Base-by-base conservation (phyloP, 2,329 filamentous ascomycete genomes). In the Graphium sp. region DNA sequence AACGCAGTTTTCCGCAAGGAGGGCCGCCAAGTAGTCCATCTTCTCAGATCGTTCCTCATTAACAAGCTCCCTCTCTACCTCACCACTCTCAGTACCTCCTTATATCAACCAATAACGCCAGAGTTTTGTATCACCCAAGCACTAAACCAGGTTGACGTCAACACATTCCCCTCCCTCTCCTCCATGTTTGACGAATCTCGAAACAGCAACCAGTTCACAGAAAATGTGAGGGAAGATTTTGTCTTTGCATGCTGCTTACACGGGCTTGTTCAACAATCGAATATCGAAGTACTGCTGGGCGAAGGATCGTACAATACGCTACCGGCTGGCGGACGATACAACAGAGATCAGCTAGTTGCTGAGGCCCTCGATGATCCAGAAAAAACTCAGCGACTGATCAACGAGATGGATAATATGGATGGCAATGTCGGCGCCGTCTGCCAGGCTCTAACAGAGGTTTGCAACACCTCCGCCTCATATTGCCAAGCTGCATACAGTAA, bases 191-290 rank as follows among this genome's bases (percentile, higher is more conserved):
- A 67, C 32, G 62, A 66, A 30, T 59, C 56, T 14, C 78, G 53
- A 59, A 64, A 56, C 34, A 63, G 57, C 33, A 68, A 62, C 32
- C 60, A 60, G 0, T 64, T 68, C 32, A 69, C 66, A 0, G 66
- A 72, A 32, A 67, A 60, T 23, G 64, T 69, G 7, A 56, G 66
- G 11, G 65, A 71, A 33, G 66, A 94, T 35, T 95, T 95, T 39
- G 68, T 92, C 22, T 89, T 91, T 37, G 75, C 87, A 1, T 98
- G 89, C 45, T 82, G 81, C 31, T 62, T 94, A 22, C 85, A 95
- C 47, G 73, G 74, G 1, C 58, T 98, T n/a, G 74, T 95, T 15
- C 69, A 74, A 1, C 74, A 84, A 37, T 63, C 71, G 19, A 79
- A 76, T 28, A 80, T 93, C 11, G 74, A 87, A 44, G 67, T 68